Conservation (phyloP, 1,139 yeast genomes). For the Lodderomyces oxycetoniae region DNA sequence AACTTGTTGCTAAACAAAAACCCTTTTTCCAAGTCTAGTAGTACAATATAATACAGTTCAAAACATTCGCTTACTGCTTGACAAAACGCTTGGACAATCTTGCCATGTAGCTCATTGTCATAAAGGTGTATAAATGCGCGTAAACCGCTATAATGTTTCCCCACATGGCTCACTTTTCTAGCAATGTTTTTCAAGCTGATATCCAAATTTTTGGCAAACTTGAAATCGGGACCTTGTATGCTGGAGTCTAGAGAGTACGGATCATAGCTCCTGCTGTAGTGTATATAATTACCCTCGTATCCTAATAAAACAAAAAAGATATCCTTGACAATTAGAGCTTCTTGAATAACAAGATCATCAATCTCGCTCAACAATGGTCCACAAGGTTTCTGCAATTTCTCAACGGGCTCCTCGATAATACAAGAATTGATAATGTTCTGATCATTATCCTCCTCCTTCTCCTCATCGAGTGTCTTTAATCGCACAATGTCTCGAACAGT, state of each 20-base stretch:
- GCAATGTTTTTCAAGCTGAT: slow-evolving; percentile 72
- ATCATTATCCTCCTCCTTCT: slow-evolving; percentile 1
- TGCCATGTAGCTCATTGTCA: slow-evolving; percentile 55
- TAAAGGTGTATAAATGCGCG: slow-evolving; percentile 54
- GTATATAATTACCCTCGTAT: slow-evolving; percentile 71
- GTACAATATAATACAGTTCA: slow-evolving; percentile 41
- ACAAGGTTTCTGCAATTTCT: slow-evolving; percentile 19
- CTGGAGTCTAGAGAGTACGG: slow-evolving; percentile 31
- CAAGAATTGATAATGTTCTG: slow-evolving; percentile 7
- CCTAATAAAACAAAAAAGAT: slow-evolving; percentile 67
- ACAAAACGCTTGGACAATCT: slow-evolving; percentile 71
- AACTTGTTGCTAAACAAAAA: slow-evolving; percentile 40
- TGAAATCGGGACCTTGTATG: slow-evolving; percentile 69
- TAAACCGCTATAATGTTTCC: slow-evolving; percentile 58
- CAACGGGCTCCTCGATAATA: background rate
- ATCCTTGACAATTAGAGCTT: slow-evolving; percentile 68
- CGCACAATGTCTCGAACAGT: background rate
- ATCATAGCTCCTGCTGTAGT: slow-evolving; percentile 61
- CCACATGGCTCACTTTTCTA: slow-evolving; percentile 54
- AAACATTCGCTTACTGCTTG: slow-evolving; percentile 50
- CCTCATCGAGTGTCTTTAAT: slow-evolving; percentile 2
- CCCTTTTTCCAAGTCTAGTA: slow-evolving; percentile 52
- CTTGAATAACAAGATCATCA: slow-evolving; percentile 52
- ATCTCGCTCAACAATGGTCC: slow-evolving; percentile 44
- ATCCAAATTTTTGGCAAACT: slow-evolving; percentile 68